Conservation (phyloP, 2,329 filamentous ascomycete genomes). For the Orbilia quercus region DNA sequence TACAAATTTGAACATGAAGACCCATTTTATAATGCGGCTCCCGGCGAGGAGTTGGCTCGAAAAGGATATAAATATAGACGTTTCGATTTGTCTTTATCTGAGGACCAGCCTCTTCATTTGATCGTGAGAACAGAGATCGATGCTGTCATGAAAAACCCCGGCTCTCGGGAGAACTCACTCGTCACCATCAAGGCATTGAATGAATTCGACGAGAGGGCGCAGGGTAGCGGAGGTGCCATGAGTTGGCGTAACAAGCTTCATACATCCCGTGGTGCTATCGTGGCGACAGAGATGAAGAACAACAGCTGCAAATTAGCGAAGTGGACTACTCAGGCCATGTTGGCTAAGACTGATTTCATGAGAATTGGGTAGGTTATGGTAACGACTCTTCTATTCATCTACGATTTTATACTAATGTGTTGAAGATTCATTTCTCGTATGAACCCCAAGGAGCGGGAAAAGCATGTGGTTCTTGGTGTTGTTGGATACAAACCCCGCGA, state of each 20-base stretch:
- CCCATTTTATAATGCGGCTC: conserved; percentile 94
- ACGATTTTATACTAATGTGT: conserved; percentile 60
- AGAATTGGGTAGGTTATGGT: conserved; percentile 82
- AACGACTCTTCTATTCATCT: neutral
- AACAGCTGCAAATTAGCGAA: conserved; percentile 98
- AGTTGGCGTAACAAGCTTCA: conserved; percentile 97
- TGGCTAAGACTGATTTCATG: conserved; percentile 97
- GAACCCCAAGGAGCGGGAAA: conserved; percentile 90
- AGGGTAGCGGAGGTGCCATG: conserved; percentile 90
- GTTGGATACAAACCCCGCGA: conserved; percentile 98
- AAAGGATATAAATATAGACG: conserved; percentile 99
- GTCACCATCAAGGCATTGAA: conserved; percentile 95
- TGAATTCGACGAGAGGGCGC: conserved; percentile 98
- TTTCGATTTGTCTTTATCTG: conserved; percentile 93
- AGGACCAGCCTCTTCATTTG: conserved; percentile 92
- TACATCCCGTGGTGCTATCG: conserved; percentile 93
- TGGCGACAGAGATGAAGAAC: conserved; percentile 99
- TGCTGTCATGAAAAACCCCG: conserved; percentile 93
- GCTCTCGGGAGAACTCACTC: conserved; percentile 89
- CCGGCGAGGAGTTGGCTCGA: conserved; percentile 90
- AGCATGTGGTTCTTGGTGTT: conserved; percentile 94
- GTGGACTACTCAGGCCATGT: conserved; percentile 96
- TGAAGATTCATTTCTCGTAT: conserved; percentile 89
- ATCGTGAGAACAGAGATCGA: conserved; percentile 95
- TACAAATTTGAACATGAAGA: conserved; percentile 87